These are phyloP conservation scores for Penicillium mononematosum DNA, from an alignment of 495 filamentous ascomycete genomes.

Conservation along the genomic window DNA sequence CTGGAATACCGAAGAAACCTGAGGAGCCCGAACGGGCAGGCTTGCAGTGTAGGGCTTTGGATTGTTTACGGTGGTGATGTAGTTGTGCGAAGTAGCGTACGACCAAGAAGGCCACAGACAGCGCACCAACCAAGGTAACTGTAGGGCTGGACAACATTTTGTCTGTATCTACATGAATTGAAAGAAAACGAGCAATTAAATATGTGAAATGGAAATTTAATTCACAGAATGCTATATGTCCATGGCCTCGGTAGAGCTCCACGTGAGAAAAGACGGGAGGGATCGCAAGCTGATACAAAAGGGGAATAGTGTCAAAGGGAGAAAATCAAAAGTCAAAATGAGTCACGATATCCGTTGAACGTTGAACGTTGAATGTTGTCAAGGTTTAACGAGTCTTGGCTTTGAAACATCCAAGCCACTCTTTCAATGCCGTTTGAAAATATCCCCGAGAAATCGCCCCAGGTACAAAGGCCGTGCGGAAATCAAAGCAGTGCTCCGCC, in stretches of 20 bases:
- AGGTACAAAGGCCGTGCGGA: conserved; percentile 29
- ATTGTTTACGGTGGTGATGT: conserved; percentile 30
- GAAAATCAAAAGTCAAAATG: conserved; percentile 1
- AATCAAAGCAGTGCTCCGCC: conserved; percentile 55
- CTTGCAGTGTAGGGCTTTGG: conserved; percentile 40
- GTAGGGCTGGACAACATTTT: conserved; percentile 27
- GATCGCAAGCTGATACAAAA: conserved; percentile 32
- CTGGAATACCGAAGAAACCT: conserved; percentile 33
- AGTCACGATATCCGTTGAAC: not conserved
- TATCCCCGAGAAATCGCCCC: conserved; percentile 34
- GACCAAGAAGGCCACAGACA: conserved; percentile 25
- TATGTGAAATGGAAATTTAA: not conserved
- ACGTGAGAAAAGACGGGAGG: conserved; percentile 12
- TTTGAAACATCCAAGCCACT: conserved; percentile 50
- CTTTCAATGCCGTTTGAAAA: conserved; percentile 43
- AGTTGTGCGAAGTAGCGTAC: conserved; percentile 27
- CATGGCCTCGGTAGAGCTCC: conserved; percentile 20
- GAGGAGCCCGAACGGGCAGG: conserved; percentile 22
- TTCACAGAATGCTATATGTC: not conserved
- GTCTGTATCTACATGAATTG: conserved; percentile 1
- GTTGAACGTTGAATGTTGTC: too few species aligned
- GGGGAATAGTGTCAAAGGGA: conserved; percentile 16
- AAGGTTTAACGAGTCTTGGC: conserved; percentile 1
- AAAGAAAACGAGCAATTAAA: not conserved
- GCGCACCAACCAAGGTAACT: conserved; percentile 19